Base-by-base conservation (phyloP, 2,329 filamentous ascomycete genomes). In the Alternaria postmessia region DNA sequence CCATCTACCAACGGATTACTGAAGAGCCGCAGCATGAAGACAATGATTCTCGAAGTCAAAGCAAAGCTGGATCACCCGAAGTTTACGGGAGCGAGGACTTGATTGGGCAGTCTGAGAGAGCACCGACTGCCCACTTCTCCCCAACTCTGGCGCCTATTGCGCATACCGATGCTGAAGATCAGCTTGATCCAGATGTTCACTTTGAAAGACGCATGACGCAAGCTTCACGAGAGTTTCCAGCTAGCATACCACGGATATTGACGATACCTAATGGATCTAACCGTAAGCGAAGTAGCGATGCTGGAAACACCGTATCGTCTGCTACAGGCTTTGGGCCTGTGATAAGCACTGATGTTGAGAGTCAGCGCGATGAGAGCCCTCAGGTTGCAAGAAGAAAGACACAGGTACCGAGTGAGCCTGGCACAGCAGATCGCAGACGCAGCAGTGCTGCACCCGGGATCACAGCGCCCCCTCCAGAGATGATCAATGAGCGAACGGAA, bases 401-500 rank as follows among this genome's bases (percentile, higher is more conserved):
- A 26, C 26, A 7, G 30, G 7, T 8, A 26, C 44, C 7, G 20
- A 32, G 8, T 8, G 34, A 28, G 16, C 30, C 58, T 51, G 30
- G 14, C 7, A 41, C 4, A 14, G 18, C 38, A 5, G 39, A 47
- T 16, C 41, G 30, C 12, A 46, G 53, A 22, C 28, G 18, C 39
- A 53, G 47, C 32, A 51, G 24, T 39, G 36, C 52, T 22, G 51
- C 51, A 7, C 38, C 44, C 2, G 44, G 44, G 8, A 66, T 68
- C 30, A 49, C 63, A 30, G 62, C 63, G 11, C 60, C 66, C 51
- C 56, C 59, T 18, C 51, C 61, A 24, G 44, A 63, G 22, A 43
- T 14, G 3, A 24, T 61, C 9, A 44, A 54, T 28, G 28, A 39
- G n/a, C 32, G 46, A 20, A 34, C 38, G 41, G 16, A 54, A 54